phyloP scores from a whole-genome alignment of 495 filamentous ascomycete genomes.

The Hyaloscypha bicolor region DNA sequence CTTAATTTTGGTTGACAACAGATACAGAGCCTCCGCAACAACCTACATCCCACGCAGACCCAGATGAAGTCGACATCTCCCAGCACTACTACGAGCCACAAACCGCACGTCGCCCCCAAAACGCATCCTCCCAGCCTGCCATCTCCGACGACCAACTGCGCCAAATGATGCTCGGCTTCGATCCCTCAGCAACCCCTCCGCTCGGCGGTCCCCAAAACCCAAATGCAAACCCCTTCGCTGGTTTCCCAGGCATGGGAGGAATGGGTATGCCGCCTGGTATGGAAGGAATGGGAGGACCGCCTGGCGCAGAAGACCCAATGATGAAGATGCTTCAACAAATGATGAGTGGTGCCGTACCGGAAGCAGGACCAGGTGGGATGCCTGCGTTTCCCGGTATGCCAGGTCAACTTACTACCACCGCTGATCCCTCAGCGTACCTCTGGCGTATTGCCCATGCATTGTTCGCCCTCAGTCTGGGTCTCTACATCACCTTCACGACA shows the following conservation, averaged over 20 bases:
- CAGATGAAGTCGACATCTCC: slow-evolving; percentile 72
- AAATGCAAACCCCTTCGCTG: slow-evolving; percentile 35
- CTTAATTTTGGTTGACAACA: slow-evolving; percentile 23
- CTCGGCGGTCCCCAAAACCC: slow-evolving; percentile 21
- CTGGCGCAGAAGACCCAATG: slow-evolving; percentile 57
- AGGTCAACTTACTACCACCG: slow-evolving; percentile 34
- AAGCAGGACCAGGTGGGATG: slow-evolving; percentile 38
- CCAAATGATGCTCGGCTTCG: slow-evolving; percentile 48
- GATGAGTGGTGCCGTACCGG: slow-evolving; percentile 47
- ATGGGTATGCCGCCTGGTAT: slow-evolving; percentile 23
- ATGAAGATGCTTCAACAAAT: slow-evolving; percentile 63
- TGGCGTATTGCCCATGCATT: slow-evolving; percentile 80
- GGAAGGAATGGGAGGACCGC: slow-evolving; percentile 30
- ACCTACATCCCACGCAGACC: slow-evolving; percentile 51
- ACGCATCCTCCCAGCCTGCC: slow-evolving; percentile 39
- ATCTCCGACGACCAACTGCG: slow-evolving; percentile 38
- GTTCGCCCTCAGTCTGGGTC: slow-evolving; percentile 68
- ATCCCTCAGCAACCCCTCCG: slow-evolving; percentile 40
- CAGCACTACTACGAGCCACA: slow-evolving; percentile 55
- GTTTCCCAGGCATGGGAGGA: slow-evolving; percentile 35
- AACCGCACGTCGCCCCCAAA: slow-evolving; percentile 35
- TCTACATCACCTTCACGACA: slow-evolving; percentile 68
- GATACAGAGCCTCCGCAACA: slow-evolving; percentile 29
- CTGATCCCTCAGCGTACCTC: slow-evolving; percentile 46
- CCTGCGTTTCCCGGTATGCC: slow-evolving; percentile 36